Percentiles rank a stretch among this genome's conserved stretches.
Conservation (phyloP, 78 protist genomes). For the Dictyostelium purpureum region DNA sequence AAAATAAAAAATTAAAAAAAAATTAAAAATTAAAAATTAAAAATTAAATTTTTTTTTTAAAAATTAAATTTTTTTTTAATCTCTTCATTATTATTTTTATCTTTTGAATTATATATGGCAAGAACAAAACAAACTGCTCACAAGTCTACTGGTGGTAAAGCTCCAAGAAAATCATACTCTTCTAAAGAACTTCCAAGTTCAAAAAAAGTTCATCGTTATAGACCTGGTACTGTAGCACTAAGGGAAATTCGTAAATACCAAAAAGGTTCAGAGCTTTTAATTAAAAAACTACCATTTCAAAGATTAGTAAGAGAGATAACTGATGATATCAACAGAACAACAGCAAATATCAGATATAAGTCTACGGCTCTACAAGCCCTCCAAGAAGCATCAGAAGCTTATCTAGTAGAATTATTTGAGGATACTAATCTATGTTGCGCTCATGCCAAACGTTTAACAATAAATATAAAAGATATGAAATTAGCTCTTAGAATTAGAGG, state of each 20-base stretch:
- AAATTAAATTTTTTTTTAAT: no score
- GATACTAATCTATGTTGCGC: slow-evolving; percentile 90
- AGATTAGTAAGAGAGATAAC: slow-evolving; percentile 86
- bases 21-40: no score
- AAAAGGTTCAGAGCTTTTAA: slow-evolving; percentile 91
- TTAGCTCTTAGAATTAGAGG: slow-evolving; percentile 95
- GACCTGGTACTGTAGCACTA: slow-evolving; percentile 96
- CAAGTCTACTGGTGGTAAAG: slow-evolving; percentile 96
- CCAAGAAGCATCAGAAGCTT: slow-evolving; percentile 94
- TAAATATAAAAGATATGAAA: slow-evolving; percentile 92
- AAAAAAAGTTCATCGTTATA: slow-evolving; percentile 91
- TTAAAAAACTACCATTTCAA: slow-evolving; percentile 94
- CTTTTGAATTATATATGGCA: no score
- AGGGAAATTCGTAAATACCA: slow-evolving; percentile 95
- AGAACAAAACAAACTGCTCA: slow-evolving; percentile 97
- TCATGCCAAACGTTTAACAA: slow-evolving; percentile 86
- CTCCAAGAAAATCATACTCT: slow-evolving; percentile 85
- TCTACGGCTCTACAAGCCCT: slow-evolving; percentile 91
- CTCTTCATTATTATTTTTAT: no score
- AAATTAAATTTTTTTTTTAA: no score
- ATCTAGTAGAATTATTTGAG: slow-evolving; percentile 93
- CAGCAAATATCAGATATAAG: slow-evolving; percentile 89
- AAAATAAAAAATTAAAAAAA: no score
- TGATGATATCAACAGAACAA: slow-evolving; percentile 89
- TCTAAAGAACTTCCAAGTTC: slow-evolving; percentile 80